These are phyloP conservation scores for Quercus phellos DNA, from an alignment of 331 rosid species.

Conservation along the genomic window DNA sequence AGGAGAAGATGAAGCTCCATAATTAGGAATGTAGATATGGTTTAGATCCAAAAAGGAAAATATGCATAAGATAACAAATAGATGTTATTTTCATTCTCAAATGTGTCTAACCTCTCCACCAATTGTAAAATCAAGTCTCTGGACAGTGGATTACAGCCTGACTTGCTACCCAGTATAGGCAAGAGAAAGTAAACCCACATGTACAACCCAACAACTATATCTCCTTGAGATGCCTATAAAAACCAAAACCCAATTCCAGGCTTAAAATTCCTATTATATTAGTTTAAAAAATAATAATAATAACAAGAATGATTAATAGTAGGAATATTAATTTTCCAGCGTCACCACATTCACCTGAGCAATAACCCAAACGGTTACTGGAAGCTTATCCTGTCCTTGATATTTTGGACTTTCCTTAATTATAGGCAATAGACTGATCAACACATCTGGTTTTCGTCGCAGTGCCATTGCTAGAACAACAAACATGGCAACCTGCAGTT, in stretches of 20 bases:
- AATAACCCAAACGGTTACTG: conserved; percentile 49
- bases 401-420: conserved; percentile 41
- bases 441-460: conserved; percentile 57
- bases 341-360: conserved; percentile 45
- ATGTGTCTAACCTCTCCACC: conserved; percentile 52
- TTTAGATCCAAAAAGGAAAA: neutral
- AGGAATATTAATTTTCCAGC: neutral
- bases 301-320: too few species aligned
- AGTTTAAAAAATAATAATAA: neutral
- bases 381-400: conserved; percentile 66
- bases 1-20: neutral
- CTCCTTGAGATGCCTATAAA: conserved; percentile 58
- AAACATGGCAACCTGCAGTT: conserved; percentile 60
- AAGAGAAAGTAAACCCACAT: conserved; percentile 57
- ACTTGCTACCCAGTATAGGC: conserved; percentile 57
- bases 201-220: conserved; percentile 50
- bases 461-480: conserved; percentile 58
- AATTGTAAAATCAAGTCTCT: conserved; percentile 64
- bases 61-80: neutral
- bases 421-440: conserved; percentile 48
- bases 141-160: conserved; percentile 47
- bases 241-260: conserved; percentile 5
- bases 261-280: neutral
- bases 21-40: neutral
- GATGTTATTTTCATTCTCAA: conserved; percentile 3